Percentiles rank a stretch among this genome's conserved stretches.
Conservation (phyloP, 2,329 filamentous ascomycete species). For the Kalmusia sp. region DNA sequence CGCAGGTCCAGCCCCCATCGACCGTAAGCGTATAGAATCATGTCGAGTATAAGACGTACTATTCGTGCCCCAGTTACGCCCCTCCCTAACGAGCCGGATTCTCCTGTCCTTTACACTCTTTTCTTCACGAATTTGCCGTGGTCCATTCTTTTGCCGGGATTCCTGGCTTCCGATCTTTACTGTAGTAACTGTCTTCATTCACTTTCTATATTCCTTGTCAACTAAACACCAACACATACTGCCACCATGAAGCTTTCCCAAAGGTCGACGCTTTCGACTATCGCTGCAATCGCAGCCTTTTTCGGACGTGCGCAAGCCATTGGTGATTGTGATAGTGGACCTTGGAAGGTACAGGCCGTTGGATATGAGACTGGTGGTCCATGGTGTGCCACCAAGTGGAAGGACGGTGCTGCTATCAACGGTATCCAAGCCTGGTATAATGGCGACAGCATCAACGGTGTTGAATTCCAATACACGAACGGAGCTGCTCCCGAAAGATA, state of each 20-base stretch:
- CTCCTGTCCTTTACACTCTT: conserved; percentile 3
- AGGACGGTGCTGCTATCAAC: conserved; percentile 8
- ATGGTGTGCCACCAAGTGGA: conserved; percentile 9
- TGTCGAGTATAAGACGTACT: conserved; percentile 3
- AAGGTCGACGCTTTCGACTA: background rate
- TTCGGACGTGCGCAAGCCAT: background rate
- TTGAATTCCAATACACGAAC: conserved; percentile 11
- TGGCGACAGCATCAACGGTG: conserved; percentile 8
- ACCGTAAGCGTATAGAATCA: background rate
- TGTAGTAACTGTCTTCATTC: background rate
- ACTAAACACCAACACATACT: background rate
- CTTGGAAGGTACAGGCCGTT: conserved; percentile 3
- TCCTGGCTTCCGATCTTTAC: conserved; percentile 3
- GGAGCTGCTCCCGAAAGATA: conserved; percentile 3
- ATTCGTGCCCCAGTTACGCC: background rate
- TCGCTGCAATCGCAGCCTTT: conserved; percentile 1
- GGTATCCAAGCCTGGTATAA: conserved; percentile 8
- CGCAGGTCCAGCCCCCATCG: background rate
- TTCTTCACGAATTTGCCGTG: conserved; percentile 3
- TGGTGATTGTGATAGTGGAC: conserved; percentile 4
- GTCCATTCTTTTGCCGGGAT: conserved; percentile 6
- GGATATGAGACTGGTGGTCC: conserved; percentile 6
- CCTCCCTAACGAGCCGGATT: background rate
- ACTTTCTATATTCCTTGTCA: background rate
- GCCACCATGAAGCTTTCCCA: conserved; percentile 3